Evolutionary conservation across 768 basidiomycete species (phyloP).

Genomic region (Amanita fuliginea): DNA sequence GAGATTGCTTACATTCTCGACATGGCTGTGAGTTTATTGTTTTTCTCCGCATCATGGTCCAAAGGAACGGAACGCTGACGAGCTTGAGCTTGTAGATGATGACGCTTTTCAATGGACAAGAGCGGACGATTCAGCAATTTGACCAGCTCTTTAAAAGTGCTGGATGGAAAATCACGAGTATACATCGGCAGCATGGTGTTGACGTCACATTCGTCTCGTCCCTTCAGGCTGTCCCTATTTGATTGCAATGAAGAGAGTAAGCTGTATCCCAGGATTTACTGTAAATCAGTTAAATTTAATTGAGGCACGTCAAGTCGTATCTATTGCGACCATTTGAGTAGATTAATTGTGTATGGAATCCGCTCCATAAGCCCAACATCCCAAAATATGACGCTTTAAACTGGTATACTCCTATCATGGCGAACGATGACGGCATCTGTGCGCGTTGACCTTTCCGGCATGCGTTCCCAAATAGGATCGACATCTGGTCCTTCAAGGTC

Average conservation of each 20-base stretch:
- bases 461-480: conserved; percentile 92
- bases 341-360: background rate
- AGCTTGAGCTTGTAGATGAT: conserved; percentile 22
- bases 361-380: too few species aligned
- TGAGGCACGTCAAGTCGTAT: too few species aligned
- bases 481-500: conserved; percentile 97
- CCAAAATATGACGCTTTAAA: conserved; percentile 5
- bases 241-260: background rate
- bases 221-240: conserved; percentile 16
- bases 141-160: conserved; percentile 14
- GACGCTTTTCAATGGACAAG: conserved; percentile 24
- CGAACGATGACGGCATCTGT: conserved; percentile 54
- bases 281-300: too few species aligned
- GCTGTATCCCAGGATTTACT: too few species aligned
- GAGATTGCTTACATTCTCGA: conserved; percentile 25
- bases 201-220: conserved; percentile 12
- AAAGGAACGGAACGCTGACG: background rate
- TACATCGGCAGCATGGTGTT: conserved; percentile 13
- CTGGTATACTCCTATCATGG: conserved; percentile 46
- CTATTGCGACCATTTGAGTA: too few species aligned
- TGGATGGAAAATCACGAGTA: conserved; percentile 22
- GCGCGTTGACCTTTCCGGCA: conserved; percentile 53
- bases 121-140: conserved; percentile 25
- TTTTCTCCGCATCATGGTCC: too few species aligned
- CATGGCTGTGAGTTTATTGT: conserved; percentile 18